These are phyloP conservation scores for Camelina sativa DNA, from an alignment of 345 rosid species.

Conservation along the genomic window DNA sequence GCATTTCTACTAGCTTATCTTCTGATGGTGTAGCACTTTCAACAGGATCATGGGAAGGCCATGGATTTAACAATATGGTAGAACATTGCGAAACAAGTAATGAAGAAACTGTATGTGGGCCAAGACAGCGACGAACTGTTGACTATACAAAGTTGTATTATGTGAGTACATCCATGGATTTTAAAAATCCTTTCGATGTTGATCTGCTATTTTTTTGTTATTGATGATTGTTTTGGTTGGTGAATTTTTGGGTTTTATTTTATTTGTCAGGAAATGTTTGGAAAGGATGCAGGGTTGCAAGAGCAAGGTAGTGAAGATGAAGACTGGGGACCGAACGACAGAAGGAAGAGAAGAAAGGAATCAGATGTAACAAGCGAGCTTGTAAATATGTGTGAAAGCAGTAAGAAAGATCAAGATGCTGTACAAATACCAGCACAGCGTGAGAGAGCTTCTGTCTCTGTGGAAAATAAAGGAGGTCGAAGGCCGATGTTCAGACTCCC, in stretches of 20 bases:
- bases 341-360: conserved; percentile 76
- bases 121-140: conserved; percentile 77
- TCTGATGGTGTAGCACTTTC: conserved; percentile 64
- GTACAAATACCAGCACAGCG: conserved; percentile 46
- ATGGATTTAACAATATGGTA: conserved; percentile 48
- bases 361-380: conserved; percentile 77
- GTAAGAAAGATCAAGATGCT: conserved; percentile 47
- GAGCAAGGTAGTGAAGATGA: conserved; percentile 96
- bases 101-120: conserved; percentile 68
- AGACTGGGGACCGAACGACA: conserved; percentile 96
- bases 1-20: conserved; percentile 77
- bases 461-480: conserved; percentile 52
- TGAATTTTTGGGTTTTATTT: background rate
- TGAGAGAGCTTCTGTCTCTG: conserved; percentile 48
- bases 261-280: conserved; percentile 90
- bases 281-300: conserved; percentile 72
- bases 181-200: background rate
- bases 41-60: conserved; percentile 54
- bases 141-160: conserved; percentile 85
- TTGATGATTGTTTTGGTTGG: conserved; percentile 23
- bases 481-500: conserved; percentile 76
- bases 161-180: conserved; percentile 57
- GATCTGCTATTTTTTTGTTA: background rate
- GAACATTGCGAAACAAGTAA: conserved; percentile 66
- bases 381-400: conserved; percentile 67